These are phyloP conservation scores for Sporobolomyces pararoseus DNA, from an alignment of 768 basidiomycete genomes.

Conservation along the genomic window DNA sequence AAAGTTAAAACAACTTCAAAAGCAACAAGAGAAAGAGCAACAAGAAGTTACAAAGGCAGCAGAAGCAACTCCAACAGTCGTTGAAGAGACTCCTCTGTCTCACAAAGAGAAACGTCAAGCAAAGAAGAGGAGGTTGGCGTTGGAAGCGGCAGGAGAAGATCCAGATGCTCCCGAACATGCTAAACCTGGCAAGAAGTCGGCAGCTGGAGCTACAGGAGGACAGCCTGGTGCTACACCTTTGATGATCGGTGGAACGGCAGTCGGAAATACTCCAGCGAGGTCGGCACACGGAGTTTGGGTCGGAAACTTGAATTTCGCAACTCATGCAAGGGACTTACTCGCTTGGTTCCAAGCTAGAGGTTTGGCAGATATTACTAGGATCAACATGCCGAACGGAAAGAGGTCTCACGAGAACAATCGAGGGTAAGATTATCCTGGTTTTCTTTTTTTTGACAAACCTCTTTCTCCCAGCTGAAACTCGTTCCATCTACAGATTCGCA, in stretches of 20 bases:
- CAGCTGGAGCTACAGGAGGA: background rate
- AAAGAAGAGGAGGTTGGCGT: constrained; percentile 38
- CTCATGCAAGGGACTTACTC: constrained; percentile 66
- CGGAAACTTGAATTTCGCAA: constrained; percentile 88
- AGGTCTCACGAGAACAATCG: constrained; percentile 64
- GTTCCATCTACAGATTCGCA: constrained; percentile 64
- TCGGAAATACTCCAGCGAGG: constrained; percentile 44
- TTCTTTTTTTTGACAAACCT: too few relatives aligned
- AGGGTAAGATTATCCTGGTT: constrained; percentile 58
- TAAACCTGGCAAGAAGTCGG: background rate
- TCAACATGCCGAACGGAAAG: constrained; percentile 71
- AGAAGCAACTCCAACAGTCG: background rate
- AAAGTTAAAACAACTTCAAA: constrained; percentile 13
- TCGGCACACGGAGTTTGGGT: constrained; percentile 72
- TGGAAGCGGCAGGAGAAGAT: constrained; percentile 21
- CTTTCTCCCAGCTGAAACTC: background rate
- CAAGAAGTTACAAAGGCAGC: background rate
- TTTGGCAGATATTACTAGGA: constrained; percentile 61
- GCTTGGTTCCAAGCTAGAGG: constrained; percentile 36
- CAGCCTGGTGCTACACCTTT: background rate
- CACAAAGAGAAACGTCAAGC: constrained; percentile 44
- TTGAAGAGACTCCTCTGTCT: constrained; percentile 35
- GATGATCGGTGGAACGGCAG: constrained; percentile 35
- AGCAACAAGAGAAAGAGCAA: constrained; percentile 8
- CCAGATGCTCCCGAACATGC: background rate